Conservation (phyloP, 2,329 filamentous ascomycete species). For the Penicillium psychrosexuale region DNA sequence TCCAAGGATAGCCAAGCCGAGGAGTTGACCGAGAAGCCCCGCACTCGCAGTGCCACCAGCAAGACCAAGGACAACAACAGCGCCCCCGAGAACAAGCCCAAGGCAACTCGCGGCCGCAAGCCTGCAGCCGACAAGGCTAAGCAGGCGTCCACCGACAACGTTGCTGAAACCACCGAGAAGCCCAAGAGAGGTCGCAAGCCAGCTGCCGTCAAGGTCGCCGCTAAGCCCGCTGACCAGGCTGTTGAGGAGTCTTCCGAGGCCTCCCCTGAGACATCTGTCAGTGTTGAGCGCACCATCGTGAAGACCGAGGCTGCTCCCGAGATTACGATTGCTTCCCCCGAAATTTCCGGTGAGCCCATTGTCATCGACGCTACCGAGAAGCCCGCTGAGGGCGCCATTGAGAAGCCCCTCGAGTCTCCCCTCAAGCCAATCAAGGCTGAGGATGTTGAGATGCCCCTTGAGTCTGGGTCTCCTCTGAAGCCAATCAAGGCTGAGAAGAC, state of each 20-base stretch:
- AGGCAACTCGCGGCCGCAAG: background rate
- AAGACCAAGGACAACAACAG: background rate
- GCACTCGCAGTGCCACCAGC: background rate
- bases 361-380: too few species aligned
- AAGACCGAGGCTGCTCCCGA: background rate
- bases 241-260: background rate
- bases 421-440: background rate
- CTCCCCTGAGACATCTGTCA: background rate
- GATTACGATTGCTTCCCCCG: background rate
- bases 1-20: background rate
- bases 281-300: background rate
- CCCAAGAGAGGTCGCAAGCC: background rate
- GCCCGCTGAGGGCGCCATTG: too few species aligned
- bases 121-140: background rate
- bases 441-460: background rate
- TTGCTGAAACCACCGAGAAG: background rate
- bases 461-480: background rate
- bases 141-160: background rate
- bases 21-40: background rate
- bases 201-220: background rate
- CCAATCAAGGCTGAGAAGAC: background rate
- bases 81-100: background rate
- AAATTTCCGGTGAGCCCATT: background rate
- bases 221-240: background rate
- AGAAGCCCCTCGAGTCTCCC: background rate